phyloP scores from a whole-genome alignment of 2,329 filamentous ascomycete species.

The Claviceps sp. region DNA sequence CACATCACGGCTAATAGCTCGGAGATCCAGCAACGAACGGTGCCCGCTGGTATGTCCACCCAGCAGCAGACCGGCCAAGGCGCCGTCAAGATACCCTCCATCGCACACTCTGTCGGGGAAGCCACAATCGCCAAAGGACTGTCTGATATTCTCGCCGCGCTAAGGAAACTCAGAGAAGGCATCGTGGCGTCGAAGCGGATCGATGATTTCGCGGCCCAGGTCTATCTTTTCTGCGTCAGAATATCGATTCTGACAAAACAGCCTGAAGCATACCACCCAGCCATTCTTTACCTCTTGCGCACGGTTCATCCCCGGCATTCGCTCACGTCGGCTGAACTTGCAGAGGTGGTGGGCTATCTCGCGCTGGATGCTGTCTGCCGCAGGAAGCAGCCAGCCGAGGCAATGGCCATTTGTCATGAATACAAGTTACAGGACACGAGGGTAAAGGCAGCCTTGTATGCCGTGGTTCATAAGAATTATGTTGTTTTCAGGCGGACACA shows the following conservation, averaged over 20 bases:
- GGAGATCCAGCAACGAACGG: neutral
- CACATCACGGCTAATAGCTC: slow-evolving; percentile 8
- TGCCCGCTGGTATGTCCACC: neutral
- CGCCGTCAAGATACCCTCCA: neutral
- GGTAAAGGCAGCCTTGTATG: slow-evolving; percentile 53
- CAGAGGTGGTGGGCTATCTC: slow-evolving; percentile 68
- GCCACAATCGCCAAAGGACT: slow-evolving; percentile 46
- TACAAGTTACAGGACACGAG: slow-evolving; percentile 53
- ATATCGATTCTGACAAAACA: slow-evolving; percentile 69
- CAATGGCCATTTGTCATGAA: slow-evolving; percentile 50
- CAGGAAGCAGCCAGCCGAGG: slow-evolving; percentile 58
- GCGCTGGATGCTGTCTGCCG: slow-evolving; percentile 84
- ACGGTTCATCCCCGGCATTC: slow-evolving; percentile 54
- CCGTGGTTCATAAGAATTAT: slow-evolving; percentile 73
- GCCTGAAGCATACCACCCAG: slow-evolving; percentile 80
- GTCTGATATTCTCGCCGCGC: slow-evolving; percentile 62
- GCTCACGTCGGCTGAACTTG: slow-evolving; percentile 57
- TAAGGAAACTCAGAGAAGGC: slow-evolving; percentile 85
- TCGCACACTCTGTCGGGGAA: slow-evolving; percentile 8
- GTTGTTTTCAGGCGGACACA: slow-evolving; percentile 61
- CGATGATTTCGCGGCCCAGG: slow-evolving; percentile 74
- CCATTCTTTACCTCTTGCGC: slow-evolving; percentile 65
- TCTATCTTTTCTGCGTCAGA: slow-evolving; percentile 84
- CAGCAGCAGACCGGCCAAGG: neutral
- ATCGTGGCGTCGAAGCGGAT: slow-evolving; percentile 64